Evolutionary conservation across 179 eudicot species (phyloP), one percentile per base, ranked within the genome.

Genomic region (Beta lomatogona): DNA sequence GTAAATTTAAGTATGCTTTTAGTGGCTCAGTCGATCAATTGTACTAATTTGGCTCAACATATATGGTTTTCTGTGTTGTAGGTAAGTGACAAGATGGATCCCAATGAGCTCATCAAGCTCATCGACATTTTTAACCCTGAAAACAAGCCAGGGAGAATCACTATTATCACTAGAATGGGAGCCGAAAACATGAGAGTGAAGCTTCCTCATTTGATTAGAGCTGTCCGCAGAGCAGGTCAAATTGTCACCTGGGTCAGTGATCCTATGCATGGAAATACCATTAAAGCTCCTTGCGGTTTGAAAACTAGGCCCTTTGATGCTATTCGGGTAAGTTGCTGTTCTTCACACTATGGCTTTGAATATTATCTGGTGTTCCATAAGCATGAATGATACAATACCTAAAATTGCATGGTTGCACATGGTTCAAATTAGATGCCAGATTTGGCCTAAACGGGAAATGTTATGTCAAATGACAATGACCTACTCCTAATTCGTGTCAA

Each of bases 241-340:
- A 87, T 90, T 13, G 92, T 91, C 36, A 91, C 94, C 15, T 91
- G 94, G 94, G 94, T 90, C 86, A 90, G 90, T 75, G 94, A 91
- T 85, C 92, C 93, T 76, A 92, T 92, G 97, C 97, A 92, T 66
- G 97, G 97, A 72, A 93, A 93, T 85, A 93, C 97, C 81, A 92
- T 93, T 68, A 92, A 93, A 88, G 95, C 97, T 82, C 97, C 96
- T 15, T 92, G 96, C 66, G 97, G 97, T 82, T 85, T 93, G 75
- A 93, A 93, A 91, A 93, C 96, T 80, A 92, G 98, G 60, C 94
- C 96, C 65, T 93, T 93, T 16, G 98, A 93, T 80, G 85, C 98
- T 85, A 93, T 93, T 86, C 84, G 91, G 94, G 98, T 93, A 92
- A 78, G 84, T 25, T 80, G 0, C 18, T 73, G 16, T 69, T 68